Conservation (phyloP, 1,284 basidiomycete species). For the Neolentinus lepideus region DNA sequence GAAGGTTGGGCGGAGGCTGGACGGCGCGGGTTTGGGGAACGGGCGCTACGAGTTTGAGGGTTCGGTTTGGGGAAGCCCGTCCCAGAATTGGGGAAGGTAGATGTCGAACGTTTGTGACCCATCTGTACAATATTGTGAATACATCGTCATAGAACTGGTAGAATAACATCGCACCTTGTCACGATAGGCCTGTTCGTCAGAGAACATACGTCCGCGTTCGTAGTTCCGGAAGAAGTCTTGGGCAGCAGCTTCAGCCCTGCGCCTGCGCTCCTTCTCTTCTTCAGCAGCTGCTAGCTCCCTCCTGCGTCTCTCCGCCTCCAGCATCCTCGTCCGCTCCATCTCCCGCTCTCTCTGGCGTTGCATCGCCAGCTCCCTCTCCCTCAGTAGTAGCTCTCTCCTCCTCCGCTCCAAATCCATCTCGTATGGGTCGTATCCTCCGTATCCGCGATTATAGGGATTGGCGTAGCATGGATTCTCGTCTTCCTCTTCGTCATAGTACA, state of each 20-base stretch:
- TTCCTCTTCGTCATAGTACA: constrained; percentile 17
- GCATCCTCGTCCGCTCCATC: constrained; percentile 6
- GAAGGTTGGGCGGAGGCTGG: not conserved
- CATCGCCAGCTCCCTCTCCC: constrained; percentile 9
- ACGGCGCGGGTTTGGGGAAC: constrained; percentile 1
- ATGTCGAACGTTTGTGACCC: not conserved
- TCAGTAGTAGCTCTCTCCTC: constrained; percentile 10
- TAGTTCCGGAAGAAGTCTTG: not conserved
- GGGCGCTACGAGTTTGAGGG: constrained; percentile 9
- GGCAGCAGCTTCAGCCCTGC: constrained; percentile 10
- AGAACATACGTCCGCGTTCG: not conserved
- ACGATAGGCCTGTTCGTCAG: not conserved
- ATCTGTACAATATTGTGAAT: not conserved
- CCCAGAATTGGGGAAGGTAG: not conserved
- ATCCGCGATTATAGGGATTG: not conserved
- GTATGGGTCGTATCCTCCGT: constrained; percentile 5
- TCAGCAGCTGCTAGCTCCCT: constrained; percentile 15
- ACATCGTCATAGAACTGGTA: not conserved
- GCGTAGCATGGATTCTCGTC: constrained; percentile 3
- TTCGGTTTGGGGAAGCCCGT: not conserved
- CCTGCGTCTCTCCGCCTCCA: not conserved
- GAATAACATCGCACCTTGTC: not conserved
- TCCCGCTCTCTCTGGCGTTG: constrained; percentile 9
- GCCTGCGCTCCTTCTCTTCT: constrained; percentile 15
- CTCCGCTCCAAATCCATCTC: constrained; percentile 10